These are phyloP conservation scores for Ogataea hybrid DNA, from an alignment of 1,139 yeast genomes.

Conservation along the genomic window DNA sequence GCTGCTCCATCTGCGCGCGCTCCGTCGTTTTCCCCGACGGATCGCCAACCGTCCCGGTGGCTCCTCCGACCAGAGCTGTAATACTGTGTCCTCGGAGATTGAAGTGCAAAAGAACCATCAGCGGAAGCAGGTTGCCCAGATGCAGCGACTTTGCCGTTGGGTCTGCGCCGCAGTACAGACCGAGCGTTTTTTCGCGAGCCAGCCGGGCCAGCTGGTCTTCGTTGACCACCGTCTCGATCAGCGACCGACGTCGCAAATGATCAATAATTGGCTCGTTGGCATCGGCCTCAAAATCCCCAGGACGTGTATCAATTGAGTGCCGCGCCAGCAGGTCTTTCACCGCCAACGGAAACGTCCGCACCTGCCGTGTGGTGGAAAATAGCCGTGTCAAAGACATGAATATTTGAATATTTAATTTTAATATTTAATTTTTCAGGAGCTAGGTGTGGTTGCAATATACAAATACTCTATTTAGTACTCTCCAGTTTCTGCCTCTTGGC, in stretches of 20 bases:
- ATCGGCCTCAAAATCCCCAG: constrained; percentile 35
- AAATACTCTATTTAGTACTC: background rate
- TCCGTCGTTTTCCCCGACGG: constrained; percentile 91
- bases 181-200: constrained; percentile 41
- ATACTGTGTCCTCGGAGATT: constrained; percentile 80
- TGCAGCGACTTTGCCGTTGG: constrained; percentile 92
- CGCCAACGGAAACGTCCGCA: constrained; percentile 13
- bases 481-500: constrained; percentile 12
- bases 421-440: background rate
- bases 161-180: constrained; percentile 92
- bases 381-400: constrained; percentile 2
- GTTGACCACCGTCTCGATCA: constrained; percentile 48
- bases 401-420: background rate
- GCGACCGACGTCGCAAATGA: constrained; percentile 45
- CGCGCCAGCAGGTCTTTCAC: constrained; percentile 18
- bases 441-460: constrained; percentile 1
- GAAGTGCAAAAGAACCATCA: constrained; percentile 82
- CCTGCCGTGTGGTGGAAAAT: constrained; percentile 1
- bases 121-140: constrained; percentile 84
- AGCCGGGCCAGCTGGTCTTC: constrained; percentile 42
- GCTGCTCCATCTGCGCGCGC: constrained; percentile 53
- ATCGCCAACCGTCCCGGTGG: constrained; percentile 95
- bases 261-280: constrained; percentile 40
- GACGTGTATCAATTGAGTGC: constrained; percentile 19
- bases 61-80: constrained; percentile 91